phyloP scores from a whole-genome alignment of 192 early-diverging fungal genomes.

The Coemansia sp. region DNA sequence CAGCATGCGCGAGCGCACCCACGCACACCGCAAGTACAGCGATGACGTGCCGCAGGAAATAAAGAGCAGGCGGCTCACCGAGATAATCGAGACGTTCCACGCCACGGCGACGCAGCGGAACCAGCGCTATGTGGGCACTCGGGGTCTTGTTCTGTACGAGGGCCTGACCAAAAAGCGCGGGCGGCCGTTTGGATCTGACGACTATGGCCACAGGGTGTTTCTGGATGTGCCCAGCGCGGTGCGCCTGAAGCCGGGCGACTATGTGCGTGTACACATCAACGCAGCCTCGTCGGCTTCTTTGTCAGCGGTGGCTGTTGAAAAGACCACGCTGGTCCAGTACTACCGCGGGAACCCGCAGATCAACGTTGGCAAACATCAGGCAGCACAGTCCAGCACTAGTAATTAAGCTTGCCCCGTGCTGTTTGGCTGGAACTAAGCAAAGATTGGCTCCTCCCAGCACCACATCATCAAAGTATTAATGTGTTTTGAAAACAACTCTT shows the following conservation, averaged over 20 bases:
- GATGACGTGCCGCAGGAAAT: slow-evolving; percentile 69
- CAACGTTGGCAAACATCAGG: background rate
- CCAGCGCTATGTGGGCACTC: slow-evolving; percentile 53
- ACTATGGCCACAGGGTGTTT: slow-evolving; percentile 70
- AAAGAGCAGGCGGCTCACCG: slow-evolving; percentile 61
- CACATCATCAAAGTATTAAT: too few relatives aligned
- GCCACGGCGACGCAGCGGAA: slow-evolving; percentile 55
- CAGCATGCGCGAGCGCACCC: slow-evolving; percentile 73
- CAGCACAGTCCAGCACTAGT: too few relatives aligned
- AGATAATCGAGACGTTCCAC: slow-evolving; percentile 70
- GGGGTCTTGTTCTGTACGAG: slow-evolving; percentile 62
- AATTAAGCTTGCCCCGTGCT: too few relatives aligned
- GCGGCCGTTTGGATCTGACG: slow-evolving; percentile 60
- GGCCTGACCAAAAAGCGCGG: slow-evolving; percentile 45
- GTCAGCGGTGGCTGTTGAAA: slow-evolving; percentile 25
- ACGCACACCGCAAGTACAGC: slow-evolving; percentile 64
- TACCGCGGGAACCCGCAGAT: slow-evolving; percentile 28
- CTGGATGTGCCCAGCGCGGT: slow-evolving; percentile 35
- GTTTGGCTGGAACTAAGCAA: too few relatives aligned
- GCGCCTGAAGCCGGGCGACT: slow-evolving; percentile 32
- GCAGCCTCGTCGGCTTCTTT: slow-evolving; percentile 48
- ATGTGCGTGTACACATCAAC: slow-evolving; percentile 39
- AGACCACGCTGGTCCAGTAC: slow-evolving; percentile 33
- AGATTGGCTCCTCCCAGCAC: too few relatives aligned
- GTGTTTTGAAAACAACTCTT: too few relatives aligned